Percentiles rank a stretch among this genome's conserved stretches.
Evolutionary conservation across 73 alveolate species (phyloP).

Genomic region (Paramecium primaurelia): DNA sequence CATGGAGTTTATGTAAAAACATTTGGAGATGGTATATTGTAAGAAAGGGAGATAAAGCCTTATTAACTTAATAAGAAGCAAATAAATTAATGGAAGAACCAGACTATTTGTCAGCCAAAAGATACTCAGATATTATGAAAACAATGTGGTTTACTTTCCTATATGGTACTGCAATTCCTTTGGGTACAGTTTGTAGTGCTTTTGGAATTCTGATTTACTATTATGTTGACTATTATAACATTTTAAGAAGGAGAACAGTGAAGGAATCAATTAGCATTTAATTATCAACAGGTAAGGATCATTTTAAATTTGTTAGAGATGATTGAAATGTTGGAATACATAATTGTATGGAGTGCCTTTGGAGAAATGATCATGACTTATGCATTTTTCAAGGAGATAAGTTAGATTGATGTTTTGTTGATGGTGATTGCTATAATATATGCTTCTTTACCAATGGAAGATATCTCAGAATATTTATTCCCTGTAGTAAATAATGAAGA

Average conservation of each 20-base stretch:
- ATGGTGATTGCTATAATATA: slow-evolving; percentile 35
- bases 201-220: slow-evolving; percentile 18
- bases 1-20: slow-evolving; percentile 34
- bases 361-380: slow-evolving; percentile 50
- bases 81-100: slow-evolving; percentile 54
- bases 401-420: slow-evolving; percentile 15
- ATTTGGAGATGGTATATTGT: not conserved
- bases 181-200: slow-evolving; percentile 45
- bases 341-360: slow-evolving; percentile 48
- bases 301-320: not conserved
- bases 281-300: not conserved
- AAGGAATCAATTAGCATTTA: slow-evolving; percentile 41
- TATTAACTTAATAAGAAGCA: slow-evolving; percentile 55
- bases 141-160: slow-evolving; percentile 62
- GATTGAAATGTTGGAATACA: slow-evolving; percentile 52
- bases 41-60: slow-evolving; percentile 21
- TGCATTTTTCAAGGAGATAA: slow-evolving; percentile 33
- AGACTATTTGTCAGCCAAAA: slow-evolving; percentile 46
- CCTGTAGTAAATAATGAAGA: not conserved
- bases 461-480: not conserved
- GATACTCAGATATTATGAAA: slow-evolving; percentile 58
- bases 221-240: slow-evolving; percentile 46
- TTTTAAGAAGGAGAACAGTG: slow-evolving; percentile 52
- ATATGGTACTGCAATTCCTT: slow-evolving; percentile 43
- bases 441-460: slow-evolving; percentile 48